Base-by-base conservation (phyloP, 2,329 filamentous ascomycete species). In the Microascus cirrosus region DNA sequence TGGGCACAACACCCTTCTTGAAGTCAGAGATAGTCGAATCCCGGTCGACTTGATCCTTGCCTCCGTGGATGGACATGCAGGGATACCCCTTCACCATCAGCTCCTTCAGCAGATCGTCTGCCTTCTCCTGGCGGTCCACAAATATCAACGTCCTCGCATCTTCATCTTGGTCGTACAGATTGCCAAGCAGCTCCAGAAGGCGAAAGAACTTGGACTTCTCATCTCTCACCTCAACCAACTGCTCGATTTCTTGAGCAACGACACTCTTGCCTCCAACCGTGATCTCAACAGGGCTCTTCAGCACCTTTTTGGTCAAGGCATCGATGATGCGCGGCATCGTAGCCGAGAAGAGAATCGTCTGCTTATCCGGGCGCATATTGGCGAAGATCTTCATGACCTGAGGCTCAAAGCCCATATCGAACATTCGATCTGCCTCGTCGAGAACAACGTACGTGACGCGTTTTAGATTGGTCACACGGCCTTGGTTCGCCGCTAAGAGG, bases 371-470 rank as follows among this genome's bases (percentile, higher is more conserved):
- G 54, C 94, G 86, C 69, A 96, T 88, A 66, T 94, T 96, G 63
- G 85, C 84, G 68, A 97, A 85, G 59, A 99, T 94, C 71, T 95
- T 96, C 84, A 94, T 94, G 57, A 99, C 92, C 70, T 99, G 94
- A 2, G 94, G 93, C 72, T 96, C 93, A 67, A 99, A 99, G 15
- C 94, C 94, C 94, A 99, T 97, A 70, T 99, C 94, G 69, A 97
- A 96, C 94, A 99, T 97, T 61, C 94, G 87, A 72, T 99, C 94
- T 54, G 94, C 94, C 73, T 99, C 94, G 68, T 99, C 94, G 45
- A 99, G 82, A 12, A 99, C 94, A 25, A 96, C 85, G 69, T 97
- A 99, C 0, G 90, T 94, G 13, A 96, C 90, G 62, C 94, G 83
- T 63, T 82, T 85, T 59, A 99, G 78, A 66, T 95, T 97, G 13